Conservation (phyloP, 352 stramenopile genomes). For the Phytophthora chlamydospora region DNA sequence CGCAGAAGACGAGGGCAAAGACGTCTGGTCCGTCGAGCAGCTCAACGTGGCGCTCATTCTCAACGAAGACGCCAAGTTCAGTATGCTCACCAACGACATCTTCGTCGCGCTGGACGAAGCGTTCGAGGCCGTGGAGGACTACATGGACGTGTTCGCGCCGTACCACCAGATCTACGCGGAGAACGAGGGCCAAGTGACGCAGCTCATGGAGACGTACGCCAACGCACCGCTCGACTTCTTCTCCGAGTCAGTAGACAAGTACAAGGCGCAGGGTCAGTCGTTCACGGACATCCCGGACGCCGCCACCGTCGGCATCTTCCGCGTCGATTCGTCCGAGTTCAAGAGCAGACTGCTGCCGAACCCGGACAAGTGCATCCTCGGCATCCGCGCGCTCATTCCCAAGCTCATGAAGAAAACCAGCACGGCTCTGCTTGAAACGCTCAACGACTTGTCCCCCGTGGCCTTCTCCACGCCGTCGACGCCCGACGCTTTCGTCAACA, state of each 20-base stretch:
- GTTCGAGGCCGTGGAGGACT: constrained; percentile 85
- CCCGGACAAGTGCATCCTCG: constrained; percentile 86
- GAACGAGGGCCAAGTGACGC: constrained; percentile 81
- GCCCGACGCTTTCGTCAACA: constrained; percentile 84
- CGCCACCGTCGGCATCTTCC: constrained; percentile 92
- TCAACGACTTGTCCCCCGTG: constrained; percentile 86
- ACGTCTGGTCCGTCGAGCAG: constrained; percentile 77
- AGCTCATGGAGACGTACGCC: constrained; percentile 73
- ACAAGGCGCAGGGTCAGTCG: constrained; percentile 70
- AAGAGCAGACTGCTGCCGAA: constrained; percentile 90
- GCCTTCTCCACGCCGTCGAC: constrained; percentile 75
- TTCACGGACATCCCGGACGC: constrained; percentile 88
- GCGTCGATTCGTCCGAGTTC: constrained; percentile 89
- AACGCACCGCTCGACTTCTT: constrained; percentile 80
- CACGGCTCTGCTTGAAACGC: constrained; percentile 77
- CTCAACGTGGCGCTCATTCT: constrained; percentile 83
- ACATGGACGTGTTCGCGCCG: constrained; percentile 90
- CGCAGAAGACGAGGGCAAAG: constrained; percentile 85
- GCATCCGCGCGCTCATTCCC: constrained; percentile 83
- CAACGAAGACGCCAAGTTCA: constrained; percentile 86
- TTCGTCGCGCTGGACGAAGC: constrained; percentile 83
- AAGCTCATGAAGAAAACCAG: constrained; percentile 91
- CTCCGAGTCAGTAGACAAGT: constrained; percentile 84
- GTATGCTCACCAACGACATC: constrained; percentile 84
- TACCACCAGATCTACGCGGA: constrained; percentile 87